Evolutionary conservation across 768 basidiomycete genomes (phyloP).

Genomic region (Pleurotus giganteus): DNA sequence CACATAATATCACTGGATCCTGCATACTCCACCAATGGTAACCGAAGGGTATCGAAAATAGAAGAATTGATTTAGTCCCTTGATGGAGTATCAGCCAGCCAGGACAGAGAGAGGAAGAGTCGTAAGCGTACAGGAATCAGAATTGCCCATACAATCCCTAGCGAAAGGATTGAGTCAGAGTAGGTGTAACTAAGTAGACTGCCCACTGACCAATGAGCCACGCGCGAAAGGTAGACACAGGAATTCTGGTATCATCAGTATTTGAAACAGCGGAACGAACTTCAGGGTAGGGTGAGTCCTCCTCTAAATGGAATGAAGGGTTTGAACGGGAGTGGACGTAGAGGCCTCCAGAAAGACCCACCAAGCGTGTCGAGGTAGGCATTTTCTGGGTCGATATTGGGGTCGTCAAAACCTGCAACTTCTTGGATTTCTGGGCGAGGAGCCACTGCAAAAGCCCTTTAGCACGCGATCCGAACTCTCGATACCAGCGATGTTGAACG

Average conservation of each 20-base stretch:
- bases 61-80: constrained; percentile 71
- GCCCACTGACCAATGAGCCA: constrained; percentile 59
- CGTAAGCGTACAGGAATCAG: constrained; percentile 45
- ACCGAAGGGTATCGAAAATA: constrained; percentile 76
- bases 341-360: constrained; percentile 35
- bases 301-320: constrained; percentile 62
- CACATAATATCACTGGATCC: neutral
- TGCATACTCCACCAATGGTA: constrained; percentile 45
- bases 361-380: constrained; percentile 41
- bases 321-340: constrained; percentile 37
- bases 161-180: neutral
- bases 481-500: neutral
- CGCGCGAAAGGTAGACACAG: constrained; percentile 60
- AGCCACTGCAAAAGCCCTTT: constrained; percentile 19
- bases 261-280: constrained; percentile 57
- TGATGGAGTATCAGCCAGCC: neutral
- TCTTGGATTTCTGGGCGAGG: constrained; percentile 11
- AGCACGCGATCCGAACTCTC: neutral
- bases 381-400: constrained; percentile 49
- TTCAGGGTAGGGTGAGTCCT: constrained; percentile 59
- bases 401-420: constrained; percentile 46
- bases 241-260: constrained; percentile 63
- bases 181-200: neutral
- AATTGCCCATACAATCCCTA: constrained; percentile 55
- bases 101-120: neutral